phyloP scores from a whole-genome alignment of 2,329 filamentous ascomycete species.

The Tolypocladium paradoxum region DNA sequence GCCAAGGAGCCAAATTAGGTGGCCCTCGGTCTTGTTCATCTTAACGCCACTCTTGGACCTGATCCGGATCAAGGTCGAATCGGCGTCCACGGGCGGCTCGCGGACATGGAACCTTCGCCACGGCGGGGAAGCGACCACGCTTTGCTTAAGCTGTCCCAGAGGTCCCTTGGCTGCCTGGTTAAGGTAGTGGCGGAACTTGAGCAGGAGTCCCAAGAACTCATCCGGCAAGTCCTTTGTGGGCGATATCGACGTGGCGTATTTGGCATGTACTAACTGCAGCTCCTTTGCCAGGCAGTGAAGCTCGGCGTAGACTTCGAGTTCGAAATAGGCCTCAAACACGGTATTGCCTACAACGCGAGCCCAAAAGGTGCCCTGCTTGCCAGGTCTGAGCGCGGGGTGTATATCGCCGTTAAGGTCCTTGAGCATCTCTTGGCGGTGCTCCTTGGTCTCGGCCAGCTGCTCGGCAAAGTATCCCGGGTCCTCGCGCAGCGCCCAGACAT shows the following conservation, averaged over 20 bases:
- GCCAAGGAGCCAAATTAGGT: conserved; percentile 25
- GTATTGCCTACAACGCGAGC: conserved; percentile 23
- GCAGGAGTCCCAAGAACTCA: conserved; percentile 24
- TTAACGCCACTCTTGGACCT: conserved; percentile 7
- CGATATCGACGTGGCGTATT: conserved; percentile 21
- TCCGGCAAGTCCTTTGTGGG: conserved; percentile 17
- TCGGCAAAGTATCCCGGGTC: conserved; percentile 47
- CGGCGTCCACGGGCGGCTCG: conserved; percentile 10
- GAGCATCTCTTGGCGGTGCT: conserved; percentile 35
- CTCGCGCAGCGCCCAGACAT: conserved; percentile 44
- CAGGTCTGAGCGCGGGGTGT: conserved; percentile 13
- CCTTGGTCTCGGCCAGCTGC: conserved; percentile 26
- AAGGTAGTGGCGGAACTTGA: conserved; percentile 28
- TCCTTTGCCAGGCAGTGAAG: conserved; percentile 20
- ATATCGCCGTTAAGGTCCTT: conserved; percentile 23
- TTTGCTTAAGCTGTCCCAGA: conserved; percentile 14
- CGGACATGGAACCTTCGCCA: conserved; percentile 24
- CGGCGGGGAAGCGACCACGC: conserved; percentile 23
- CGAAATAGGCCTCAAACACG: conserved; percentile 19
- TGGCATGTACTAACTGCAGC: conserved; percentile 17
- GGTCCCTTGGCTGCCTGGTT: conserved; percentile 18
- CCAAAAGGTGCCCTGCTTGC: conserved; percentile 22
- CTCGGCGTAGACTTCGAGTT: conserved; percentile 26
- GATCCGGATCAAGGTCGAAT: conserved; percentile 12
- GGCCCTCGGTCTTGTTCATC: conserved; percentile 9